Base-by-base conservation (phyloP, 768 basidiomycete species). In the Suillus tomentosus region DNA sequence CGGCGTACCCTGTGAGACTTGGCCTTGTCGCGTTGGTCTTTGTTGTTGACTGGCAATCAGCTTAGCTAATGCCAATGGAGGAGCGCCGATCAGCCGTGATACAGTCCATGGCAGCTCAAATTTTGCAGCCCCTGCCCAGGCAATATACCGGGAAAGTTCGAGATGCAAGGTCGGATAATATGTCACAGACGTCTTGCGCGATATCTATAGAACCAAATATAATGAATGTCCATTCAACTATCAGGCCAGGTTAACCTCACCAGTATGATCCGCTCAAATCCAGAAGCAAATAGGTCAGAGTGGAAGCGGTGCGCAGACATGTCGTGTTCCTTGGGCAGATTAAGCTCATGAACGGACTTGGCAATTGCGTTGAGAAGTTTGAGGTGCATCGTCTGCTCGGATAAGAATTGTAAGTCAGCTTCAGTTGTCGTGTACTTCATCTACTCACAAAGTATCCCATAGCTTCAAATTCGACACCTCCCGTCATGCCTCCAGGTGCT, bases 401-500 rank as follows among this genome's bases (percentile, higher is more conserved):
- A 31, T 27, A 8, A 47, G 24, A 43, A 27, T 2, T 8, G 53
- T 69, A 70, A 72, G 68, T 9, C 50, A 60, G 22, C 51, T 45
- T 42, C 57, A 27, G 11, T 17, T 10, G 10, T 37, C 43, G 48
- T 43, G 48, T 22, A 36, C 17, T 40, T 43, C 24, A 11, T 61
- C n/a, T 50, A 80, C 92, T 68, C 70, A 99, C 96, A 71, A 96
- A 87, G 76, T 98, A 99, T 17, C 85, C 84, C 88, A 98, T 96
- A 5, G 96, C 96, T 78, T 99, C 97, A 72, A 90, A 96, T 72
- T 99, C 97, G 14, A 99, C 97, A 6, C 97, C 97, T 7, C 96
- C 97, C 0, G 97, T 98, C 89, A 99, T 98, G 17, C 97, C 96
- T 6, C 95, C 94, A 3, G 97, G 97, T 14, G 97, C 96, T 63